Evolutionary conservation across 1,139 yeast species (phyloP), one percentile per base, ranked within the genome.

Genomic region (Yamadazyma mexicana): DNA sequence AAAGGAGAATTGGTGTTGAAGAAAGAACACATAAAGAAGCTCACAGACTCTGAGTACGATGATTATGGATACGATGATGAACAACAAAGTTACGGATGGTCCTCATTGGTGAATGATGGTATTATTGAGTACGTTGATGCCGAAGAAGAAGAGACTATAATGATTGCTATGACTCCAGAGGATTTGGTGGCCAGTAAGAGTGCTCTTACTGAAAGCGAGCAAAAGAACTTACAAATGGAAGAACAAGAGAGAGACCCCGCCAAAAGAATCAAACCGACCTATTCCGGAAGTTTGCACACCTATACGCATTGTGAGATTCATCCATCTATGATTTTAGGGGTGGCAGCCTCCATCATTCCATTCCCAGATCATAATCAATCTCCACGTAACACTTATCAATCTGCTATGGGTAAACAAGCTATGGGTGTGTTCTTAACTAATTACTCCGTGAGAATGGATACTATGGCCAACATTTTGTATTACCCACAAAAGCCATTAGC

Each of bases 371-470:
- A 92, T 67, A 92, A 92, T 65, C 99, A 92, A 74, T 91, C 98
- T 43, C 98, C 98, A 44, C 95, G 98, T 82, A 92, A 92, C 64
- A 92, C 98, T 5, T 92, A 92, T 68, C 98, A 92, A 72, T 89
- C 96, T 60, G 98, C 98, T 49, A 92, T 92, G 98, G 98, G 98
- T 81, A 92, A 92, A 67, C 99, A 92, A 71, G 99, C 99, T 44
- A 92, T 92, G 98, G 99, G 99, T 61, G 98, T 94, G n/a, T 91
- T 88, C 65, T 76, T 92, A 58, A 92, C 98, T 4, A 92, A 92
- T 59, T 94, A 92, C 62, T 79, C 86, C 40, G 96, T 91, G 38
- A 87, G 99, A 71, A 92, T 92, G 98, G 99, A 92, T 66, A 92
- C 98, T 3, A 92, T 94, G 98, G 97, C 98, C 12, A 92, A 92